These are phyloP conservation scores for Solanum chmielewskii DNA, from an alignment of 257 asterid genomes.

Conservation along the genomic window DNA sequence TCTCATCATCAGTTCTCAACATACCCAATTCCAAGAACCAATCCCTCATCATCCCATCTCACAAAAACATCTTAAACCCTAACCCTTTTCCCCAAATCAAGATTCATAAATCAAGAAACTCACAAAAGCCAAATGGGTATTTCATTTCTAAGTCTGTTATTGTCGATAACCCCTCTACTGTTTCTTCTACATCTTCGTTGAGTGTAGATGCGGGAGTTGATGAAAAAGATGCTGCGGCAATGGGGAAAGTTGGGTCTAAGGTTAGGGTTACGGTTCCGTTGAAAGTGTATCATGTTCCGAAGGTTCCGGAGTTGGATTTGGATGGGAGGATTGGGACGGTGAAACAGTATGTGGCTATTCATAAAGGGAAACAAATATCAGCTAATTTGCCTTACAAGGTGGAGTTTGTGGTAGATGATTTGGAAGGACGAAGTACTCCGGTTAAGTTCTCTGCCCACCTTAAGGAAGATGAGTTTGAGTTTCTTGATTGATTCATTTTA, in stretches of 20 bases:
- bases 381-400: conserved; percentile 85
- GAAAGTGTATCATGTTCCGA: conserved; percentile 78
- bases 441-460: conserved; percentile 64
- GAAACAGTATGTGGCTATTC: conserved; percentile 72
- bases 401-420: conserved; percentile 46
- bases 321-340: conserved; percentile 46
- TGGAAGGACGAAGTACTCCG: conserved; percentile 55
- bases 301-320: conserved; percentile 60
- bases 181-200: conserved; percentile 15
- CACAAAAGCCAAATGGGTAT: neutral
- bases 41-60: neutral
- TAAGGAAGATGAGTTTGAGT: conserved; percentile 92
- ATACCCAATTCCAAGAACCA: conserved; percentile 14
- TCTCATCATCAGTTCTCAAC: conserved; percentile 17
- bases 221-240: conserved; percentile 19
- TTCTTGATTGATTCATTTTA: conserved; percentile 45
- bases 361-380: conserved; percentile 66
- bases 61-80: neutral
- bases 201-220: conserved; percentile 11
- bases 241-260: conserved; percentile 30
- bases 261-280: conserved; percentile 67
- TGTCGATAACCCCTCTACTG: conserved; percentile 14
- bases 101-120: neutral
- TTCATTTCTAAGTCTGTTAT: conserved; percentile 15
- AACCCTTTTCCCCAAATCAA: conserved; percentile 10